Percentiles rank a stretch among this genome's conserved stretches.
These are phyloP conservation scores for Syncephalis fuscata DNA, from an alignment of 371 early-diverging fungal genomes.

Conservation along the genomic window DNA sequence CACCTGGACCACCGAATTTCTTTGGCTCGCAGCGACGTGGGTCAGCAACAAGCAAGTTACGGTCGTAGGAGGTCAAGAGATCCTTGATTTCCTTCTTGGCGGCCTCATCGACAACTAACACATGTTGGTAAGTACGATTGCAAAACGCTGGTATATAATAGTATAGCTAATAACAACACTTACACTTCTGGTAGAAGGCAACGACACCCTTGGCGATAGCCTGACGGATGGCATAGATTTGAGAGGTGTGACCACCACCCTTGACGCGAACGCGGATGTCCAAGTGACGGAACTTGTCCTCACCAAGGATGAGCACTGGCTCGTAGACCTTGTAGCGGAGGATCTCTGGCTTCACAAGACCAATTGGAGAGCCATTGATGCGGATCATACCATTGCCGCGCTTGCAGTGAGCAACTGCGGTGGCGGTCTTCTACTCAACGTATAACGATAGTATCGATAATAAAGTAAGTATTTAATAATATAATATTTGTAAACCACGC, in stretches of 20 bases:
- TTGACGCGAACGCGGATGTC: slow-evolving; percentile 95
- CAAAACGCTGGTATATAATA: slow-evolving; percentile 1
- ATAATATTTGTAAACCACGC: no score
- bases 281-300: slow-evolving; percentile 89
- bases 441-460: no score
- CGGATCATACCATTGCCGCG: slow-evolving; percentile 92
- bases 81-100: slow-evolving; percentile 99
- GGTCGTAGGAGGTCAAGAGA: slow-evolving; percentile 90
- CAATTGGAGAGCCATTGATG: slow-evolving; percentile 96
- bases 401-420: slow-evolving; percentile 98
- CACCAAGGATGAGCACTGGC: slow-evolving; percentile 93
- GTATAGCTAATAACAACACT: no score
- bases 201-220: slow-evolving; percentile 99
- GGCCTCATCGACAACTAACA: slow-evolving; percentile 86
- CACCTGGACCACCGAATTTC: slow-evolving; percentile 99
- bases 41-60: slow-evolving; percentile 97
- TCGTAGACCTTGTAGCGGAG: slow-evolving; percentile 97
- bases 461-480: no score
- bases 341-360: slow-evolving; percentile 92
- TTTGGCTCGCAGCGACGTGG: slow-evolving; percentile 99
- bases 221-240: slow-evolving; percentile 96
- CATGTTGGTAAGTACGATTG: not conserved
- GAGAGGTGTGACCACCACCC: slow-evolving; percentile 97
- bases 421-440: slow-evolving; percentile 95
- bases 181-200: slow-evolving; percentile 98